Evolutionary conservation across 2,329 filamentous ascomycete species (phyloP), one percentile per base, ranked within the genome.

Genomic region (Nemania bipapillata): DNA sequence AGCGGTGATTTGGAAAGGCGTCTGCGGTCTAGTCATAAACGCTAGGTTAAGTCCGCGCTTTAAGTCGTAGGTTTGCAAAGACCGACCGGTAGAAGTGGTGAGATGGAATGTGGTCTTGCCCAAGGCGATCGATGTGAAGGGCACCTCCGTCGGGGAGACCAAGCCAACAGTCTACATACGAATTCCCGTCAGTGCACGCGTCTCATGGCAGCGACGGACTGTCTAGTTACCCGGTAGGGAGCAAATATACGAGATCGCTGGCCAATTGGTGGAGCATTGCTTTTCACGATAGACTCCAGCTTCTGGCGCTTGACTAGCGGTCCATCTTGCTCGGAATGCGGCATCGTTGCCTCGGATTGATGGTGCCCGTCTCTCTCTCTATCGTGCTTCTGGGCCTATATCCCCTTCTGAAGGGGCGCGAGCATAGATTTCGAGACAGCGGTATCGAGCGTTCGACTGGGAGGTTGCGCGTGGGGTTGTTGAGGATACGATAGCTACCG

Each of bases 61-160:
- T 70, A 99, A 83, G 79, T 99, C 96, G 83, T 99, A 99, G 0
- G 96, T 99, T 81, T 99, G 96, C 54, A 99, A 86, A 67, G 91
- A 93, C 76, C 90, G 89, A 70, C 95, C 96, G 70, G 96, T 92
- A 0, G 93, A 98, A 32, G 96, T 99, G 37, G 96, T 98, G 80
- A 99, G 93, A 80, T 99, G 96, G 78, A 97, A 99, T 3, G 94
- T 97, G 0, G 93, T 95, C 81, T 97, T 97, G 66, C 96, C 96
- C 17, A 97, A 85, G 0, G 95, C 92, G 35, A 96, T 87, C 5
- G 92, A 91, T 1, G 95, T 94, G 78, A 99, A 98, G 0, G 96
- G 95, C 0, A 97, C 93, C 56, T 86, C 82, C 2, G 95, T 97
- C 0, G 96, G 93, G 4, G 96, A 97, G 1, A 99, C 93, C 35